These are phyloP conservation scores for Neospora caninum DNA, from an alignment of 169 alveolate genomes.

Conservation along the genomic window DNA sequence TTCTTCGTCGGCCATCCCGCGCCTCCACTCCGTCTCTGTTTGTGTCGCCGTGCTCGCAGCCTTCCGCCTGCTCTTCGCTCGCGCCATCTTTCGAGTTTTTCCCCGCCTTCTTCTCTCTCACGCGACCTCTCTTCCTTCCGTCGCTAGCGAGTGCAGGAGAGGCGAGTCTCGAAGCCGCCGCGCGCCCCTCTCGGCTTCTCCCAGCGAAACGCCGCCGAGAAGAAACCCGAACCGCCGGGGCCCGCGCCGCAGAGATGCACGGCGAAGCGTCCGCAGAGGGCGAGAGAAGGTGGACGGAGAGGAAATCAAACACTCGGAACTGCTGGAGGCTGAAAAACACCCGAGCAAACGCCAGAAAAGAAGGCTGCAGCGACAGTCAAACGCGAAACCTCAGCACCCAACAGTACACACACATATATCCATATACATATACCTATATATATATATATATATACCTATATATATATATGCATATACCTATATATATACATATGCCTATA, in stretches of 20 bases:
- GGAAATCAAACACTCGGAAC: slow-evolving; percentile 11
- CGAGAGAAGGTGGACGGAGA: not conserved
- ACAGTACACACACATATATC: not conserved
- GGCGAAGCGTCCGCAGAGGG: not conserved
- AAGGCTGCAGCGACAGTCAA: too few relatives aligned
- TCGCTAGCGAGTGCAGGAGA: not conserved
- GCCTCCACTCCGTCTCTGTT: too few relatives aligned
- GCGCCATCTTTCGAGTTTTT: too few relatives aligned
- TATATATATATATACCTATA: not conserved
- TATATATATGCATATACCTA: not conserved
- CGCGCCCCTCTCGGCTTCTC: not conserved
- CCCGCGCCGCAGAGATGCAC: not conserved
- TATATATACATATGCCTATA: not conserved
- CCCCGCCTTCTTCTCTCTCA: not conserved
- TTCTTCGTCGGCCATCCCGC: too few relatives aligned
- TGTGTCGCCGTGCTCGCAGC: too few relatives aligned
- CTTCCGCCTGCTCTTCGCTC: too few relatives aligned
- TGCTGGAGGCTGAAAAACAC: not conserved
- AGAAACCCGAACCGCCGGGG: not conserved
- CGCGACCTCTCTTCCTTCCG: not conserved
- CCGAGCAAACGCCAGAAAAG: not conserved
- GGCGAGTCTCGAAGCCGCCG: not conserved
- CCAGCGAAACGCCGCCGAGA: not conserved
- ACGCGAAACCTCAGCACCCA: too few relatives aligned
- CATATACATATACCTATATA: not conserved